Evolutionary conservation across 2,329 filamentous ascomycete genomes (phyloP).

Genomic region (Neofusicoccum laricinum): DNA sequence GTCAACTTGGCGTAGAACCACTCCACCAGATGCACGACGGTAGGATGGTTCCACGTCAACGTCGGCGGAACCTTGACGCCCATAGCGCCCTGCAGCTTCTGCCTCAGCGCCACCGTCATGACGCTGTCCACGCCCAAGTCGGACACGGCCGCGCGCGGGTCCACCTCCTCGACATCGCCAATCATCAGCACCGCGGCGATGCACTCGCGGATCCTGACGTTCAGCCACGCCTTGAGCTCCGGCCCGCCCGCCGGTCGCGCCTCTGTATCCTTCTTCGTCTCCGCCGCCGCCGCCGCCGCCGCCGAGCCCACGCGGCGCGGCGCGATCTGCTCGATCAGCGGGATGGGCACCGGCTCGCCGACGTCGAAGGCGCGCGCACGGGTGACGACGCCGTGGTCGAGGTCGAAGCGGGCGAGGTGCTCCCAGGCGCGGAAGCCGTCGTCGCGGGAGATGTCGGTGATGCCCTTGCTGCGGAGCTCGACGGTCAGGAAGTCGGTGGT

Average conservation of each 20-base stretch:
- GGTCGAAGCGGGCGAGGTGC: constrained; percentile 33
- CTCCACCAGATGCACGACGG: constrained; percentile 36
- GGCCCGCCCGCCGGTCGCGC: background rate
- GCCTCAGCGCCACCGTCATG: constrained; percentile 38
- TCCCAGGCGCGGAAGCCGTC: constrained; percentile 46
- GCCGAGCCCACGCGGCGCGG: constrained; percentile 16
- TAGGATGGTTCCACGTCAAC: constrained; percentile 42
- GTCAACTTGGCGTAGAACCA: constrained; percentile 34
- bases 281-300: background rate
- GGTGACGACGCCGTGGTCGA: constrained; percentile 40
- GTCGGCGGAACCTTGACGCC: constrained; percentile 39
- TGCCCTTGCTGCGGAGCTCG: constrained; percentile 42
- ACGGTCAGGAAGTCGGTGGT: constrained; percentile 38
- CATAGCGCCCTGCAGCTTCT: constrained; percentile 34
- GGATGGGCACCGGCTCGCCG: constrained; percentile 27
- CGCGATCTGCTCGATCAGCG: constrained; percentile 30
- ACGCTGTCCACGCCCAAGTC: constrained; percentile 43
- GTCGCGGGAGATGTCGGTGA: constrained; percentile 41
- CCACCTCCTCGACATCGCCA: constrained; percentile 31
- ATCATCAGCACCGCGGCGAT: constrained; percentile 35
- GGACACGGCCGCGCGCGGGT: constrained; percentile 31
- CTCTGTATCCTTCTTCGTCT: background rate
- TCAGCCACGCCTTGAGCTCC: constrained; percentile 28
- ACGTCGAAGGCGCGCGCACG: constrained; percentile 31
- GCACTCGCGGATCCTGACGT: constrained; percentile 31